Conservation (phyloP, 768 basidiomycete species). For the Grammothele lineata region DNA sequence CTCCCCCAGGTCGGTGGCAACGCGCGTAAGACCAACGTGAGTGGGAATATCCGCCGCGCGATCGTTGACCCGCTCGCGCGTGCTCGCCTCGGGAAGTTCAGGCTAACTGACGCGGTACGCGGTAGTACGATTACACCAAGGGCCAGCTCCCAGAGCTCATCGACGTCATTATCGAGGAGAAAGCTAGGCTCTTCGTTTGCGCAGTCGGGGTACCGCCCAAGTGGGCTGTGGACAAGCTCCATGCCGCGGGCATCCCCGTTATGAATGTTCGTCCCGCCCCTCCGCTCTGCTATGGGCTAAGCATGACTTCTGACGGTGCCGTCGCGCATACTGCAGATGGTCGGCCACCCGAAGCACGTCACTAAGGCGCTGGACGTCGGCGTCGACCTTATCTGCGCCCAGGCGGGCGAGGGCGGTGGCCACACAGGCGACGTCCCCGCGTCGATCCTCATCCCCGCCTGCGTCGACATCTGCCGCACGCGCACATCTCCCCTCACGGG, state of each 20-base stretch:
- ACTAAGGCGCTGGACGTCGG: conserved; percentile 76
- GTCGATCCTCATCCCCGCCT: conserved; percentile 85
- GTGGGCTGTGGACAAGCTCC: conserved; percentile 74
- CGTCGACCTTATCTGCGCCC: conserved; percentile 91
- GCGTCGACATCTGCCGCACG: conserved; percentile 80
- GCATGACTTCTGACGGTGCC: too few species aligned
- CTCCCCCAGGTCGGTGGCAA: conserved; percentile 83
- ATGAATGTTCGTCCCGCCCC: conserved; percentile 63
- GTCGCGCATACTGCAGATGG: conserved; percentile 67
- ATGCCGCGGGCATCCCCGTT: conserved; percentile 78
- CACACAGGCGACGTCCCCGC: conserved; percentile 82
- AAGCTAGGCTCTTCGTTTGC: conserved; percentile 83
- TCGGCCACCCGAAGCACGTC: conserved; percentile 93
- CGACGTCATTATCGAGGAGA: conserved; percentile 91
- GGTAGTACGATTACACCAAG: conserved; percentile 90
- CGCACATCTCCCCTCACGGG: conserved; percentile 77
- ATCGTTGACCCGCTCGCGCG: conserved; percentile 11
- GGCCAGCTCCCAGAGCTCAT: conserved; percentile 81
- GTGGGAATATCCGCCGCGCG: conserved; percentile 4
- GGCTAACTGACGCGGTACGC: too few species aligned
- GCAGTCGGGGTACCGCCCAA: conserved; percentile 86
- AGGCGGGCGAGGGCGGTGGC: conserved; percentile 84
- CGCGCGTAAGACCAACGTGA: conserved; percentile 88
- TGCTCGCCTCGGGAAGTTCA: too few species aligned
- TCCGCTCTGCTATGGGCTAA: background rate